phyloP scores from a whole-genome alignment of 306 rosid genomes.

The Acacia confusa region DNA sequence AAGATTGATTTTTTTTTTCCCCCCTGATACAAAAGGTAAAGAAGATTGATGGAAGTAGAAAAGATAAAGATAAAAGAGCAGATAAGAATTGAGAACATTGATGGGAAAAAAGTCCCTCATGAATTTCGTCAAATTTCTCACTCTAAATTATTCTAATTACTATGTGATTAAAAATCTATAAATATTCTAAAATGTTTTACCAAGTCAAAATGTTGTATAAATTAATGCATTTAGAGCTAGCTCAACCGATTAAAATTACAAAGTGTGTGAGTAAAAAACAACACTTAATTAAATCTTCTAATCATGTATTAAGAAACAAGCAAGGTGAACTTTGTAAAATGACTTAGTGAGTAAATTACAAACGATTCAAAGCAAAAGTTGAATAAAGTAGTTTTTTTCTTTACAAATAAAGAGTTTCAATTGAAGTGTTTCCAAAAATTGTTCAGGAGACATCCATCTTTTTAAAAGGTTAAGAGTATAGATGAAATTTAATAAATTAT shows the following conservation, averaged over 20 bases:
- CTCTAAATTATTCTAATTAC: background rate
- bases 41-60: background rate
- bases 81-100: background rate
- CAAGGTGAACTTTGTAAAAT: background rate
- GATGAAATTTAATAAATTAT: background rate
- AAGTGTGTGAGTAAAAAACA: too few species aligned
- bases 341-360: background rate
- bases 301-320: too few species aligned
- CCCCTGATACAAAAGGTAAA: background rate
- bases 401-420: background rate
- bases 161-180: background rate
- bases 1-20: background rate
- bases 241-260: too few species aligned
- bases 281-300: background rate
- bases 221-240: too few species aligned
- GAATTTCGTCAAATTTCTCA: background rate
- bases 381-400: background rate
- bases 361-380: background rate
- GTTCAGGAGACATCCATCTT: background rate
- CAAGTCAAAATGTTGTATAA: background rate
- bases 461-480: background rate
- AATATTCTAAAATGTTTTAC: background rate
- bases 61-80: background rate
- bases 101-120: background rate
- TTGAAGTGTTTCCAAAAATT: background rate